A percentile compares a stretch with the other conserved stretches of the same genome.
These are phyloP conservation scores for Stachybotrys echinatus DNA, from an alignment of 2,329 filamentous ascomycete species.

Conservation along the genomic window DNA sequence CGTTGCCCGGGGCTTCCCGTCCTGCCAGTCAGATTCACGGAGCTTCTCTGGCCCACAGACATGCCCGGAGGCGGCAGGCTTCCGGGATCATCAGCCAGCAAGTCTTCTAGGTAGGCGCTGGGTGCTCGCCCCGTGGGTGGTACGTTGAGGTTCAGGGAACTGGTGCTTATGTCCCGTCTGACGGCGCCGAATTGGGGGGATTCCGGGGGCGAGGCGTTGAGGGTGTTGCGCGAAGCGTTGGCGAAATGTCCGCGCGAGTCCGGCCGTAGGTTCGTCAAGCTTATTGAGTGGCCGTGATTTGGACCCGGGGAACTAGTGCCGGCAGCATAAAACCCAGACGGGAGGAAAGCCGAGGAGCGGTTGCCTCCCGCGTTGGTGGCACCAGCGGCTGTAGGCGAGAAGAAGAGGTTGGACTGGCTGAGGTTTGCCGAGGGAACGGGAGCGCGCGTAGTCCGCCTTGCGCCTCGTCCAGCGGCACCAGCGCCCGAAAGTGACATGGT, in stretches of 20 bases:
- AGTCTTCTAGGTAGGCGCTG: conserved; percentile 83
- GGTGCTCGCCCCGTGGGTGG: conserved; percentile 69
- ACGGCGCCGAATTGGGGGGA: conserved; percentile 50
- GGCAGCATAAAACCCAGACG: conserved; percentile 85
- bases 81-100: conserved; percentile 70
- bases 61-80: conserved; percentile 40
- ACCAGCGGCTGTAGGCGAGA: conserved; percentile 80
- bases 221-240: conserved; percentile 33
- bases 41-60: conserved; percentile 14
- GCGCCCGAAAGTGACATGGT: conserved; percentile 45
- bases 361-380: conserved; percentile 57
- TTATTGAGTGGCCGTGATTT: conserved; percentile 49
- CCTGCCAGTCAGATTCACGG: conserved; percentile 4
- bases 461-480: conserved; percentile 41
- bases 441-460: conserved; percentile 46
- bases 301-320: conserved; percentile 47
- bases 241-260: conserved; percentile 47
- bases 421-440: conserved; percentile 50
- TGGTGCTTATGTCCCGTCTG: conserved; percentile 52
- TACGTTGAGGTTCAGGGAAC: conserved; percentile 58
- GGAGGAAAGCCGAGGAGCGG: conserved; percentile 76
- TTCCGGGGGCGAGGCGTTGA: conserved; percentile 54
- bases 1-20: conserved; percentile 9
- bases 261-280: conserved; percentile 55
- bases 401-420: conserved; percentile 76